Base-by-base conservation (phyloP, 352 stramenopile genomes). In the Phytophthora boehmeriae region DNA sequence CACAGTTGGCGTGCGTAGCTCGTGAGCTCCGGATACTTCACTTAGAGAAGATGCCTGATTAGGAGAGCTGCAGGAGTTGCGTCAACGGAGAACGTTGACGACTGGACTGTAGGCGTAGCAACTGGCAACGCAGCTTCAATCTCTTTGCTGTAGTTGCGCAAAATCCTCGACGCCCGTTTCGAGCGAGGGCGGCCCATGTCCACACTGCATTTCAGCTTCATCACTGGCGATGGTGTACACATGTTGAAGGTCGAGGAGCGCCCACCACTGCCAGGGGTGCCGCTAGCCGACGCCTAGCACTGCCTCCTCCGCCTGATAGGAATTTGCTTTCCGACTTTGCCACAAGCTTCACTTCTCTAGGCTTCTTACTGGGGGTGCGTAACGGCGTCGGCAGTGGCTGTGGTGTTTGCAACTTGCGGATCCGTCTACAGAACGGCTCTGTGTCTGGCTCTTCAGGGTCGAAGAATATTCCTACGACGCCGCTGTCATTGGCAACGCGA, bases 171-270 rank as follows among this genome's bases (percentile, higher is more conserved):
- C 19, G 78, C 74, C 39, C 78, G 80, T 44, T 95, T 95, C 2
- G 83, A 86, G 30, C 76, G 63, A 25, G 86, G 86, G 2, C 74
- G 75, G 2, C 86, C 86, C 73, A 95, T 89, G 25, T 92, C 81
- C 25, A 92, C 83, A 6, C 74, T 92, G 62, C 68, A 89, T 35
- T 89, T 88, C 22, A 93, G 62, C 49, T 90, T 91, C 63, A 89
- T 84, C 52, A 92, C 81, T 0, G 86, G 86, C 25, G 86, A 95
- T 52, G 86, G 86, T 17, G 86, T 95, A 44, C 81, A 93, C 34
- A 92, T 67, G 39, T 72, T 83, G 38, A 90, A 90, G 14, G 72
- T 69, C 41, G 78, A 76, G 36, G 59, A 54, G 17, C 73, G 59
- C 61, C 57, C 34, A 30, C 53, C 34, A 60, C 54, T 66, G 23